Evolutionary conservation across 2,329 filamentous ascomycete genomes (phyloP).

Genomic region (Talaromyces marneffei): DNA sequence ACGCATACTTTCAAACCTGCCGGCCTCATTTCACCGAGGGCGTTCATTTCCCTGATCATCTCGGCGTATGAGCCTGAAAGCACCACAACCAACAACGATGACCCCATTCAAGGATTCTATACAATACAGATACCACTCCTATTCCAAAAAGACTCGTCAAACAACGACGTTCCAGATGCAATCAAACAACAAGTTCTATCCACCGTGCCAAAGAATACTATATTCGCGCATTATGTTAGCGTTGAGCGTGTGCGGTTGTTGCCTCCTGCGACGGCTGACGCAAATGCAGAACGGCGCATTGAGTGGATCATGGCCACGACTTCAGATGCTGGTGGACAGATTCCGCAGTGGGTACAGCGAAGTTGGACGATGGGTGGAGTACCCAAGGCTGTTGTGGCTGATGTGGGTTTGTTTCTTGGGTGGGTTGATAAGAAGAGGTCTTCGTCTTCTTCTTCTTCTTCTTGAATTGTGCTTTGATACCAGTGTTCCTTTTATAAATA

Average conservation of each 20-base stretch:
- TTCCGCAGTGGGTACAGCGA: slow-evolving; percentile 34
- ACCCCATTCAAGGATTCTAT: slow-evolving; percentile 22
- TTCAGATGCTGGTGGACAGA: slow-evolving; percentile 32
- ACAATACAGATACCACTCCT: slow-evolving; percentile 31
- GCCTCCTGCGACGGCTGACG: not conserved
- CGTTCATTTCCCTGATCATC: slow-evolving; percentile 29
- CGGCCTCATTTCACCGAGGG: slow-evolving; percentile 28
- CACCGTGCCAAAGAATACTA: slow-evolving; percentile 21
- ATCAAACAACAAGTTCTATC: slow-evolving; percentile 21
- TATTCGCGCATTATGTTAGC: slow-evolving; percentile 32
- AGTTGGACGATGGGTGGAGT: slow-evolving; percentile 34
- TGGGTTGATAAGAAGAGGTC: slow-evolving; percentile 21
- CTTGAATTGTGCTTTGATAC: not conserved
- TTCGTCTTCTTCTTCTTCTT: too few species aligned
- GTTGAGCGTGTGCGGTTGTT: slow-evolving; percentile 27
- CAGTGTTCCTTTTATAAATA: not conserved
- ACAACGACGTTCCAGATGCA: slow-evolving; percentile 14
- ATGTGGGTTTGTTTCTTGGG: slow-evolving; percentile 35
- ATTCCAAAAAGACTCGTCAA: slow-evolving; percentile 11
- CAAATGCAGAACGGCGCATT: slow-evolving; percentile 5
- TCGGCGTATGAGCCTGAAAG: slow-evolving; percentile 20
- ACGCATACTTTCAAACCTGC: slow-evolving; percentile 33
- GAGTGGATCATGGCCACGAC: slow-evolving; percentile 37
- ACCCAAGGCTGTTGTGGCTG: slow-evolving; percentile 32
- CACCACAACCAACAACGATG: not conserved